Evolutionary conservation across 805 yeast species (phyloP), one percentile per base, ranked within the genome.

Genomic region (Monosporozyma siamensis): DNA sequence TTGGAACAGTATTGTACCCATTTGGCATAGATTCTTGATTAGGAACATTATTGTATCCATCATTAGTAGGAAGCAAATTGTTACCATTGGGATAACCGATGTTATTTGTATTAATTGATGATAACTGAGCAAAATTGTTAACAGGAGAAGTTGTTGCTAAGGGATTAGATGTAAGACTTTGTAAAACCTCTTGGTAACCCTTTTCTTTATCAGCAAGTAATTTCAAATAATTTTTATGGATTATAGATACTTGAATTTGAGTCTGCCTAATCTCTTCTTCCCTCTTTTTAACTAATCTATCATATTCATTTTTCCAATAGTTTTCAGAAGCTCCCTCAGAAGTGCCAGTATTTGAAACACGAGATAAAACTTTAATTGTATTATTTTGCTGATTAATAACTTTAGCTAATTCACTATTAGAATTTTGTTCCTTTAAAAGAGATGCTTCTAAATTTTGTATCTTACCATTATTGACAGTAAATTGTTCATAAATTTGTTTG

Each of bases 251-350:
- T 32, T 39, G 36, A 3, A 22, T 10, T n/a, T 44, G 36, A 18
- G 24, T 25, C 8, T 24, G n/a, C 6, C 9, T 18, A 32, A 18
- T 34, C 6, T 40, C 44, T 26, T 20, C 15, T 10, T 40, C 24
- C 14, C 39, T 37, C 12, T 12, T 29, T 20, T 34, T 22, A 5
- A 27, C 3, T 6, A 44, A 6, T 23, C 35, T 41, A 3, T 38
- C 39, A 25, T 44, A 44, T 27, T 45, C 40, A 15, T 38, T 14
- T 34, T 44, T 40, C 47, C 47, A 44, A 17, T 31, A 40, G 10
- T 15, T 23, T 7, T 35, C 38, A 7, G 29, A 34, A 3, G 7
- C 12, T 8, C 25, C 26, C 4, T 17, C 26, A 4, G 14, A 20
- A 29, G n/a, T 21, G n/a, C 20, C 15, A 21, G 27, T n/a, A 11